Evolutionary conservation across 2,329 filamentous ascomycete genomes (phyloP), one percentile per base, ranked within the genome.

Genomic region (Penicillium vulpinum): DNA sequence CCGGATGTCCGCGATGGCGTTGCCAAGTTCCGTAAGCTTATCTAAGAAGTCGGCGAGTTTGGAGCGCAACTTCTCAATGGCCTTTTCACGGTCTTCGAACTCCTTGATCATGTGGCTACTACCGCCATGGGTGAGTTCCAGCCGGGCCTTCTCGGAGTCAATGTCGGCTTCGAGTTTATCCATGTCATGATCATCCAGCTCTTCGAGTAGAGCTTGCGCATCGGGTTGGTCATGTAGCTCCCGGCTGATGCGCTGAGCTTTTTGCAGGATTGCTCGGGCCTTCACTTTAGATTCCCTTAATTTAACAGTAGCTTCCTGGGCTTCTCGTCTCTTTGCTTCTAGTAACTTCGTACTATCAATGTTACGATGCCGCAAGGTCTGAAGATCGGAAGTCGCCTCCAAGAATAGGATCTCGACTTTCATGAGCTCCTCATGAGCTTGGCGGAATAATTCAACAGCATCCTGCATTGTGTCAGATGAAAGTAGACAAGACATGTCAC

Each of bases 311-410:
- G 75, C 75, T 9, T 69, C 63, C 13, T 76, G 70, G 5, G 75
- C 65, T n/a, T 78, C 75, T 35, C 73, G 68, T 35, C 75, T 67
- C 21, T 78, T 76, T 15, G 72, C 66, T 40, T 79, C 74, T 0
- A 80, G 72, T 13, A 72, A 71, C 5, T 78, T 69, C 53, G 81
- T 79, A 56, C 91, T 84, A 46, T 84, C 79, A 9, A 73, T 65
- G 64, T 91, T 91, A 56, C 87, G 86, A 16, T 78, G 77, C 65
- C 85, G 83, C n/a, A 97, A 79, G 6, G 84, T 83, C 43, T 85
- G 80, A 3, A 89, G 74, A 67, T 99, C 94, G 0, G 92, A 97
- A n/a, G 80, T 73, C 1, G 91, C 92, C 77, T 99, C 94, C 29
- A 95, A 83, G 0, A 84, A 77, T 59, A 86, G 81, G 43, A 97